Evolutionary conservation across 495 filamentous ascomycete species (phyloP), one percentile per base, ranked within the genome.

Genomic region (Neurospora discreta): DNA sequence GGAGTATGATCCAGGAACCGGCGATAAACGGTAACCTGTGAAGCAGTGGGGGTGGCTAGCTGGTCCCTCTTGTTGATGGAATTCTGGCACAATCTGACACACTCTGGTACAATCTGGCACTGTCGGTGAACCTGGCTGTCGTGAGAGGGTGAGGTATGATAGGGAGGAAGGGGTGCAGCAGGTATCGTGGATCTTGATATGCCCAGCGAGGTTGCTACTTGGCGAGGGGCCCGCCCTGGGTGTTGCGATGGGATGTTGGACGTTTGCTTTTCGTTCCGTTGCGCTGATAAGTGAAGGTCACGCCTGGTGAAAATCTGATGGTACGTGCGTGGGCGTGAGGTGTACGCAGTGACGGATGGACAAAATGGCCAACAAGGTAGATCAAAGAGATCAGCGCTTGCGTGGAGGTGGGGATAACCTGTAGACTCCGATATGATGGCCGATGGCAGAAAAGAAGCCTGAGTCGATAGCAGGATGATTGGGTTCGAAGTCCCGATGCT

Each of bases 51-150:
- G 72, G 71, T 71, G 70, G 67, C 67, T 70, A 71, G 73, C 68
- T 74, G 75, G 73, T 68, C 68, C 36, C 69, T n/a, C 70, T 26
- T 60, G 52, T 78, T 74, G 75, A 76, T 74, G 73, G 70, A 77
- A 77, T 74, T 72, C 77, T 74, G 75, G 77, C 73, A 71, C 73
- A 69, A 72, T 69, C 72, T 70, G 52, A 65, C 52, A 65, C 52
- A 65, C 33, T 60, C 52, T 60, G 52, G 52, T 60, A 16, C 52
- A 60, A 60, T 65, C 26, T 65, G 52, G 26, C 52, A 76, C 76
- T 72, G 78, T 73, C 74, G 75, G 76, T 75, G 77, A 75, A 75
- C 76, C 74, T 78, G 78, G 76, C 74, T 76, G 72, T 72, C 39
- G 70, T 70, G 68, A 71, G 70, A 73, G 41, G 46, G 26, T 44